These are phyloP conservation scores for Zarea fungicola DNA, from an alignment of 2,329 filamentous ascomycete species.

Conservation along the genomic window DNA sequence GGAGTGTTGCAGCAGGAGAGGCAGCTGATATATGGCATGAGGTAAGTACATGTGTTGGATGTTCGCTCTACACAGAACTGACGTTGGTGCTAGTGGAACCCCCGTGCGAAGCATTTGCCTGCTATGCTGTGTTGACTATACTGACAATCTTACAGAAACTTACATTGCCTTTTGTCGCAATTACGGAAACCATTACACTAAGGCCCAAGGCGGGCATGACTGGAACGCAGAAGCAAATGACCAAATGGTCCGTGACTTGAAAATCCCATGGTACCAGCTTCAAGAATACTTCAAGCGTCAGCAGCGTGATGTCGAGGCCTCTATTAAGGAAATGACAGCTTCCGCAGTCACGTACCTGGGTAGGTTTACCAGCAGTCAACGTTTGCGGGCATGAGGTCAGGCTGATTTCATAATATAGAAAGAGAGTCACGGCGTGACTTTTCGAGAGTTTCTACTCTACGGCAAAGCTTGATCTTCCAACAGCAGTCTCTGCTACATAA, in stretches of 20 bases:
- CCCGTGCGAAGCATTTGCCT: no score
- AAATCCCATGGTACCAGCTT: conserved; percentile 25
- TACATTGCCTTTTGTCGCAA: conserved; percentile 40
- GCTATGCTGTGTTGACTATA: background rate
- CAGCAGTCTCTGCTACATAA: no score
- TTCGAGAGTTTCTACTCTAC: no score
- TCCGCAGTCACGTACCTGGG: no score
- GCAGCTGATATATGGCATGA: conserved; percentile 28
- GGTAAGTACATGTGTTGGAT: conserved; percentile 28
- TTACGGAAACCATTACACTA: conserved; percentile 32
- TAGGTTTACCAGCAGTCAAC: no score
- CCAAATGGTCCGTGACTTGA: conserved; percentile 30
- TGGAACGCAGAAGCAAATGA: conserved; percentile 43
- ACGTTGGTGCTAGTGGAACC: background rate
- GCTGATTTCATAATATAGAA: no score
- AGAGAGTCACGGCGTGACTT: no score
- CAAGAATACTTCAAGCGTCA: conserved; percentile 11
- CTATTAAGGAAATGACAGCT: no score
- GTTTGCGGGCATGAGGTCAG: no score
- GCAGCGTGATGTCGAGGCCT: background rate
- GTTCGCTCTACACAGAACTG: background rate
- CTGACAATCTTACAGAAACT: conserved; percentile 19
- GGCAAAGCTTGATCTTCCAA: no score
- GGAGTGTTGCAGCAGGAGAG: conserved; percentile 23
- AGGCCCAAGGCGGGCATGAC: conserved; percentile 22